phyloP scores from a whole-genome alignment of 2,329 filamentous ascomycete genomes.

The Penicillium sp. region DNA sequence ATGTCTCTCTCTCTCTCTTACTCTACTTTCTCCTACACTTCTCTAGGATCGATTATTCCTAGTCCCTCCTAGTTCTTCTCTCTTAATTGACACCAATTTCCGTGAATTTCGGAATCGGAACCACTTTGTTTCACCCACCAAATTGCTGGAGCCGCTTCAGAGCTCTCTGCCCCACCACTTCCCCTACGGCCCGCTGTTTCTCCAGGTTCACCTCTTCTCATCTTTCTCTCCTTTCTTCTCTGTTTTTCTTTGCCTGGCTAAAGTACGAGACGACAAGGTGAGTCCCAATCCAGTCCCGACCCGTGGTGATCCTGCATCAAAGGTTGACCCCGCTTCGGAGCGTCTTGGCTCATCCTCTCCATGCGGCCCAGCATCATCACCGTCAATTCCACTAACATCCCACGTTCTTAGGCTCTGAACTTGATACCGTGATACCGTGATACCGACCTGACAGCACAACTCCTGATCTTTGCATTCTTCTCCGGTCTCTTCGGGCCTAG shows the following conservation, averaged over 20 bases:
- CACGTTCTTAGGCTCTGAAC: slow-evolving; percentile 4
- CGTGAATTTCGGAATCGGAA: neutral
- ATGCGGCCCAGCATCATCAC: slow-evolving; percentile 6
- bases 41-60: neutral
- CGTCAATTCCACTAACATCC: slow-evolving; percentile 8
- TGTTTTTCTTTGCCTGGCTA: neutral
- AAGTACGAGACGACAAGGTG: slow-evolving; percentile 2
- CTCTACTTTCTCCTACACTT: neutral
- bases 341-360: slow-evolving; percentile 5
- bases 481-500: neutral
- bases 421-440: neutral
- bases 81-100: neutral
- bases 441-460: neutral
- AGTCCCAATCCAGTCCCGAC: neutral
- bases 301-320: slow-evolving; percentile 6
- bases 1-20: no score
- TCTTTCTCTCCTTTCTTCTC: neutral
- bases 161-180: slow-evolving; percentile 10
- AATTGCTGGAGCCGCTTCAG: slow-evolving; percentile 6
- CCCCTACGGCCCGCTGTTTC: slow-evolving; percentile 12
- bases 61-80: neutral
- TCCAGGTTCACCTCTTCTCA: slow-evolving; percentile 9
- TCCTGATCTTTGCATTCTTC: neutral
- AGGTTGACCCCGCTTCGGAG: slow-evolving; percentile 10
- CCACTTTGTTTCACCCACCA: slow-evolving; percentile 5